Percentiles rank a stretch among this genome's conserved stretches.
phyloP scores from a whole-genome alignment of 2,329 filamentous ascomycete genomes.

The Trichophyton equinum region DNA sequence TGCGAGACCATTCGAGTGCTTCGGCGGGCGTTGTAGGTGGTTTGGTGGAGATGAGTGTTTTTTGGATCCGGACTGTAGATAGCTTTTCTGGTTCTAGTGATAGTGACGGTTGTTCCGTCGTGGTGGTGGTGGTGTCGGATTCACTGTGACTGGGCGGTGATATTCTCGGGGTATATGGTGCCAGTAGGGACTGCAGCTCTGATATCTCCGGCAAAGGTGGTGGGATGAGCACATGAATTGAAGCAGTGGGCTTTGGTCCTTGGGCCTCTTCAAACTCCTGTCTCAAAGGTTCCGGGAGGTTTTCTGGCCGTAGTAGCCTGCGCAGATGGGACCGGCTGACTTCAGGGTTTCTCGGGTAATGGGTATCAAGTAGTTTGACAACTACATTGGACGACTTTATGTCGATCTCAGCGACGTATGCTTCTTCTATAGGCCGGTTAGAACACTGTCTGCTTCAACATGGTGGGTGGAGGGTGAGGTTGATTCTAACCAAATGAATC shows the following conservation, averaged over 20 bases:
- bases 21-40: slow-evolving; percentile 30
- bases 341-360: slow-evolving; percentile 24
- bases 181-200: slow-evolving; percentile 24
- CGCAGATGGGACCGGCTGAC: slow-evolving; percentile 28
- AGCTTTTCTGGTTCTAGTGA: slow-evolving; percentile 5
- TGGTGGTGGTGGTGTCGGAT: slow-evolving; percentile 2
- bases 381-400: slow-evolving; percentile 34
- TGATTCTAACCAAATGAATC: slow-evolving; percentile 30
- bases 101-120: neutral
- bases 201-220: slow-evolving; percentile 29
- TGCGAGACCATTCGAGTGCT: slow-evolving; percentile 31
- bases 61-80: slow-evolving; percentile 18
- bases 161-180: slow-evolving; percentile 23
- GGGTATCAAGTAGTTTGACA: slow-evolving; percentile 31
- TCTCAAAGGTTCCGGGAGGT: slow-evolving; percentile 22
- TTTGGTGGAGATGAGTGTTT: slow-evolving; percentile 28
- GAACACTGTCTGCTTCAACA: slow-evolving; percentile 3
- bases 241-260: slow-evolving; percentile 10
- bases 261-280: neutral
- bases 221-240: slow-evolving; percentile 31
- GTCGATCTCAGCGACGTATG: slow-evolving; percentile 34
- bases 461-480: neutral
- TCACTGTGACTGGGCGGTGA: slow-evolving; percentile 1
- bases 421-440: slow-evolving; percentile 25
- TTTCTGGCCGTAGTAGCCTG: slow-evolving; percentile 28